Conservation (phyloP, 345 rosid genomes). For the Anastatica hierochuntica region DNA sequence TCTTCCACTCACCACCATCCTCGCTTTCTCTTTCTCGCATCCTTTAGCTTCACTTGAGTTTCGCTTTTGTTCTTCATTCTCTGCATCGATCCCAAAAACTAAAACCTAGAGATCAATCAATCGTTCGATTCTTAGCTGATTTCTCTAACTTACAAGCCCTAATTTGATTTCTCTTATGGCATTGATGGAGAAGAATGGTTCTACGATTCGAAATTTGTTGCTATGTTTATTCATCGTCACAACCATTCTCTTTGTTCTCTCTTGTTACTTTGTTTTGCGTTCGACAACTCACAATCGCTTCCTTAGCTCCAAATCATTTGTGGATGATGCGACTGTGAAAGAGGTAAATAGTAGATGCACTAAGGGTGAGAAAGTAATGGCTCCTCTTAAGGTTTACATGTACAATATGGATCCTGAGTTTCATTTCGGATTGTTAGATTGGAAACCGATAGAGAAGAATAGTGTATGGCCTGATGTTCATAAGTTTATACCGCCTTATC, state of each 20-base stretch:
- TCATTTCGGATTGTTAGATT: slow-evolving; percentile 75
- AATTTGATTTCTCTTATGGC: neutral
- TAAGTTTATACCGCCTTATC: slow-evolving; percentile 47
- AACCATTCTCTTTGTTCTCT: slow-evolving; percentile 42
- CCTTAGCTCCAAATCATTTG: slow-evolving; percentile 24
- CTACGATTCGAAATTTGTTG: slow-evolving; percentile 35
- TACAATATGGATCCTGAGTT: slow-evolving; percentile 83
- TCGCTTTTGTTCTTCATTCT: neutral
- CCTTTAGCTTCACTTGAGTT: neutral
- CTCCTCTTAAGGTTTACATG: slow-evolving; percentile 74
- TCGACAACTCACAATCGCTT: slow-evolving; percentile 40
- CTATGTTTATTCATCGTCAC: slow-evolving; percentile 40
- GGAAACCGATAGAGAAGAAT: slow-evolving; percentile 41
- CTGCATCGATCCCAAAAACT: neutral
- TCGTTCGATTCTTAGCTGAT: neutral
- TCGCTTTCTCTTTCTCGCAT: neutral
- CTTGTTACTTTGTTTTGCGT: slow-evolving; percentile 68
- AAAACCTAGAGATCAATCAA: no score
- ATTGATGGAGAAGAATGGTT: slow-evolving; percentile 54
- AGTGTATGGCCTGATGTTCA: slow-evolving; percentile 79
- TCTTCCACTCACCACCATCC: no score
- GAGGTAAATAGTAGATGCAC: slow-evolving; percentile 11
- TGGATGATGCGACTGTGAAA: slow-evolving; percentile 10
- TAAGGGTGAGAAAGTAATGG: neutral
- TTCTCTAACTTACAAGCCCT: neutral